Evolutionary conservation across 331 rosid genomes (phyloP), one percentile per base, ranked within the genome.

Genomic region (Pyracantha coccinea): DNA sequence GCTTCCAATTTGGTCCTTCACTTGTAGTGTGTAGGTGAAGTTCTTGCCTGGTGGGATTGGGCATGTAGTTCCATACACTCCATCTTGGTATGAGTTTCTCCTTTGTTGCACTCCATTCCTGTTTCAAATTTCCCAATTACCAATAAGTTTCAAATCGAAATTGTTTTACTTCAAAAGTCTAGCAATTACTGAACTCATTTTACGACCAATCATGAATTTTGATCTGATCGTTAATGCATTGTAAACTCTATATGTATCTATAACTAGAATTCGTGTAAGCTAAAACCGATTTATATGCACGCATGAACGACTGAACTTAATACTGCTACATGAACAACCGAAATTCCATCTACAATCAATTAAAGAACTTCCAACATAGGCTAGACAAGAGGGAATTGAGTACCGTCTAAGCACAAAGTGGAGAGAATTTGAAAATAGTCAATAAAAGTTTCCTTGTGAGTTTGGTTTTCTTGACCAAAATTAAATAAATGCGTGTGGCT

Each of bases 61-160:
- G 71, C 98, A 94, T 35, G 94, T 94, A 4, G 97, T 92, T 32
- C 98, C 98, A 72, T 72, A 70, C 20, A 94, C 96, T 64, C 97
- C 98, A 47, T 94, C 96, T 79, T 88, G 82, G 52, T 75, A 91
- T 3, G 98, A 94, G 58, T 91, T 94, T 35, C 90, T 94, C 78
- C 98, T 91, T 33, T 91, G 96, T 13, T 91, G 96, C 68, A 94
- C 80, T 28, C 98, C 98, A 78, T 50, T 90, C 97, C 98, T 94
- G 70, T 54, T 59, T 32, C 54, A 32, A 60, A n/a, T n/a, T 55
- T 6, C 66, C 33, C 20, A 13, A 55, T 71, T 16, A 53, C 10
- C 21, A 53, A 5, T 53, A 15, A 32, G 25, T 57, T 32, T 55
- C 15, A 20, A 13, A 21, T 31, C 13, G 8, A 69, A 17, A 1